phyloP scores from a whole-genome alignment of 73 alveolate genomes.

The Paramecium octaurelia region DNA sequence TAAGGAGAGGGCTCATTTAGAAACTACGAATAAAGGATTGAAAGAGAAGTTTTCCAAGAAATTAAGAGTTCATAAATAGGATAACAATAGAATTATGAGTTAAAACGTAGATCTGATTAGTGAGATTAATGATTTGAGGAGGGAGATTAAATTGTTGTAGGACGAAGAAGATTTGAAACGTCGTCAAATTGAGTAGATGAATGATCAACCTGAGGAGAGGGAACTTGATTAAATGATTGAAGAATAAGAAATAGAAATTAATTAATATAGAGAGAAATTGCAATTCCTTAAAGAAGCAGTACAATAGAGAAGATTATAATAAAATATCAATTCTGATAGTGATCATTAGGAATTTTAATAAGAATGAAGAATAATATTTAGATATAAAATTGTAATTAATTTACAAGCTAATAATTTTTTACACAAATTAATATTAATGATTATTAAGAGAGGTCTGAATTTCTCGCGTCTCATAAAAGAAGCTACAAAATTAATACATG shows the following conservation, averaged over 20 bases:
- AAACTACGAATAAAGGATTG: conserved; percentile 76
- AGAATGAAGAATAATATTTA: background rate
- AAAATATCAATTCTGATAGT: background rate
- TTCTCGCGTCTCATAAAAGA: background rate
- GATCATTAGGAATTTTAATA: background rate
- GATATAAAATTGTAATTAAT: background rate
- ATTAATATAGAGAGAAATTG: conserved; percentile 25
- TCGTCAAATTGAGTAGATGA: background rate
- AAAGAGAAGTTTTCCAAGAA: conserved; percentile 81
- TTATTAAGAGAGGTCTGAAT: background rate
- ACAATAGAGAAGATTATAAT: background rate
- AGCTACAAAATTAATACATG: conserved; percentile 25
- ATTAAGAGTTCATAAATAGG: conserved; percentile 78
- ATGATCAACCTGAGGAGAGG: conserved; percentile 2
- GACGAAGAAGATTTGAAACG: conserved; percentile 41
- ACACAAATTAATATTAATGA: background rate
- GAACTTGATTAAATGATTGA: conserved; percentile 40
- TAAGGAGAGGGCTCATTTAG: conserved; percentile 81
- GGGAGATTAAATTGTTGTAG: conserved; percentile 65
- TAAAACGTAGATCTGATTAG: conserved; percentile 74
- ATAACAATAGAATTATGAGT: conserved; percentile 76
- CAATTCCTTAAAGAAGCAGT: background rate
- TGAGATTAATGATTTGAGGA: conserved; percentile 73
- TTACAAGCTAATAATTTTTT: background rate
- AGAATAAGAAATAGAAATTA: conserved; percentile 43